Evolutionary conservation across 2,329 filamentous ascomycete species (phyloP), one percentile per base, ranked within the genome.

Genomic region (Xylariaceae sp.): DNA sequence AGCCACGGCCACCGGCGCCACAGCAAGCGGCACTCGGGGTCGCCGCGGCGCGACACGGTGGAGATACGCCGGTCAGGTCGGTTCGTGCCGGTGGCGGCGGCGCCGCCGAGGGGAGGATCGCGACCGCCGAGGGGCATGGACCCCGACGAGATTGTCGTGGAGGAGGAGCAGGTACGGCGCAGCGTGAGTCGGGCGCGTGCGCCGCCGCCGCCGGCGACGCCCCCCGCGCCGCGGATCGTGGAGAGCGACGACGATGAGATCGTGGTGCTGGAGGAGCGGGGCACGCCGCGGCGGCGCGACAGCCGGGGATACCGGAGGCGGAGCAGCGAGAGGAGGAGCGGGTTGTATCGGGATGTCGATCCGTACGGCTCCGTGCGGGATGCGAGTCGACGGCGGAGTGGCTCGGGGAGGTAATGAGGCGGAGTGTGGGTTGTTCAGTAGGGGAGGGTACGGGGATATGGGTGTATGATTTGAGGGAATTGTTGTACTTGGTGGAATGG

Each of bases 201-300:
- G n/a, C n/a, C n/a, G 13, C 48, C 49, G 4, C 47, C 48, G 16
- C 61, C 63, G 8, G 22, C 22, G 22, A 30, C 45, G 12, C 48
- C 49, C 7, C 47, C n/a, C n/a, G n/a, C 48, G 16, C 61, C 64
- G 8, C 58, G 56, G 13, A 54, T 53, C 13, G 31, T 39, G 9
- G 16, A 37, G 42, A 19, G n/a, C 11, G 26, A 41, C 24, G 60
- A 62, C 9, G 56, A 60, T 34, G 68, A 73, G 59, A 59, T 66
- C 13, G 48, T 67, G 2, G 63, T 67, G 9, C 50, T 64, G 28
- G 64, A 66, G 50, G 64, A 66, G 38, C 53, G 59, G 33, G 54
- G 51, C 19, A 56, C 61, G 37, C 56, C 62, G 19, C 50, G 55
- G 28, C 48, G 55, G 42, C 43, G 54, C 22, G 54, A 55, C 37